phyloP scores from a whole-genome alignment of 1,284 basidiomycete species.

The Ceratobasidium sp. region DNA sequence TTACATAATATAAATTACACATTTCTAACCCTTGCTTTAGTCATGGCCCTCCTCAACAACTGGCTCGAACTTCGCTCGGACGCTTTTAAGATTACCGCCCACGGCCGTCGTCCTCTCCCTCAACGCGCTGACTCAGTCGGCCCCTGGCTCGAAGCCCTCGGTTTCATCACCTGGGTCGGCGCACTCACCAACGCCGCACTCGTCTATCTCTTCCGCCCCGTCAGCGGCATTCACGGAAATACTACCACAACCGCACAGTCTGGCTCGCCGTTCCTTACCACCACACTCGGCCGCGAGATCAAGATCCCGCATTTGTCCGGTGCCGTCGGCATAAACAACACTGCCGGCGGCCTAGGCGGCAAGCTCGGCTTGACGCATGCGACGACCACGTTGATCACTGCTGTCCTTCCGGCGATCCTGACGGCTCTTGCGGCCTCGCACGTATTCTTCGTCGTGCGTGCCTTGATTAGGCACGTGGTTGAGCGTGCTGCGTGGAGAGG shows the following conservation, averaged over 20 bases:
- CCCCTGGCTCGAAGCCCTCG: conserved; percentile 91
- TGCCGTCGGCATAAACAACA: conserved; percentile 22
- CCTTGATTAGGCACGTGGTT: conserved; percentile 75
- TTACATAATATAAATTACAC: conserved; percentile 23
- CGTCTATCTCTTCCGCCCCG: conserved; percentile 82
- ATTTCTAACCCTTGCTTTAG: conserved; percentile 55
- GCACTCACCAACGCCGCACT: conserved; percentile 88
- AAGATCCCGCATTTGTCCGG: conserved; percentile 24
- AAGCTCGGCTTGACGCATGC: conserved; percentile 54
- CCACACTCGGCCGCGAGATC: conserved; percentile 39
- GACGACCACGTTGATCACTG: conserved; percentile 58
- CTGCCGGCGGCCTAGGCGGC: too few relatives aligned
- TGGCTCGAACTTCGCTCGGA: conserved; percentile 93
- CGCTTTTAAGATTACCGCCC: conserved; percentile 93
- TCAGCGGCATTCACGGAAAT: conserved; percentile 28
- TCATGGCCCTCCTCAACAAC: conserved; percentile 86
- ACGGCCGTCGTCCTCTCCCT: conserved; percentile 88
- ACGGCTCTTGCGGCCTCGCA: conserved; percentile 85
- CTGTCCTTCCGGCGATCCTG: conserved; percentile 74
- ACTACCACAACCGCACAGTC: conserved; percentile 40
- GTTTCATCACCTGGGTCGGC: conserved; percentile 89
- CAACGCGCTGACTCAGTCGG: conserved; percentile 91
- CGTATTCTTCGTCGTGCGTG: conserved; percentile 78
- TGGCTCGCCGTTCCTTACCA: conserved; percentile 43
- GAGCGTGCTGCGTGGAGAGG: conserved; percentile 82